Evolutionary conservation across 768 basidiomycete species (phyloP).

Genomic region (Amanita molliuscula): DNA sequence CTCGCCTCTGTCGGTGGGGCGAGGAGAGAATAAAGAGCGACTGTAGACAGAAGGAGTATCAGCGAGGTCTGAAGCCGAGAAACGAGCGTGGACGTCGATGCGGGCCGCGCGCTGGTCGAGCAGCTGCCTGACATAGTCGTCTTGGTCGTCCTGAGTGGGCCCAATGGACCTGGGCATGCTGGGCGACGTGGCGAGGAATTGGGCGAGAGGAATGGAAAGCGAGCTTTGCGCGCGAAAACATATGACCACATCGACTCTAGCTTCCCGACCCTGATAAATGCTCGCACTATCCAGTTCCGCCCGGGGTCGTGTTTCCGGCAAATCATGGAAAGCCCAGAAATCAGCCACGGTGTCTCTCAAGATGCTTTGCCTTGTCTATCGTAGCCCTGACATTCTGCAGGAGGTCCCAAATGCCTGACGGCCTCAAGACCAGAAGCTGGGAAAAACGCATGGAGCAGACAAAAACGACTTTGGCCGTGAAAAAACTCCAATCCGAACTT

Average conservation of each 20-base stretch:
- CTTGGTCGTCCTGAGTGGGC: conserved; percentile 26
- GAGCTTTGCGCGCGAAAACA: background rate
- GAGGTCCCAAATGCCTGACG: conserved; percentile 56
- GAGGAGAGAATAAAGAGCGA: conserved; percentile 47
- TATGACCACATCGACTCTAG: background rate
- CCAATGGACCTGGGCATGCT: conserved; percentile 32
- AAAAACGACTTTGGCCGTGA: conserved; percentile 55
- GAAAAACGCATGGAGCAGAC: conserved; percentile 60
- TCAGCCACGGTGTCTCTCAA: conserved; percentile 37
- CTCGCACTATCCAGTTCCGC: conserved; percentile 41
- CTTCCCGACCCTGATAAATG: background rate
- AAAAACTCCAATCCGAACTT: conserved; percentile 63
- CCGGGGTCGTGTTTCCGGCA: conserved; percentile 59
- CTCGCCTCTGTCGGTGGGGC: conserved; percentile 22
- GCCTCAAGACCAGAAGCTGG: conserved; percentile 59
- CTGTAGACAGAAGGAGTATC: conserved; percentile 69
- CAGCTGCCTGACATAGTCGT: conserved; percentile 38
- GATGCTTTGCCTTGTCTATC: conserved; percentile 2
- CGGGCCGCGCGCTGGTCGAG: conserved; percentile 45
- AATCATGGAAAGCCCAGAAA: conserved; percentile 52
- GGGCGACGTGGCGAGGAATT: conserved; percentile 8
- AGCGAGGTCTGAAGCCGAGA: conserved; percentile 47
- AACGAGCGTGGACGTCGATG: conserved; percentile 36
- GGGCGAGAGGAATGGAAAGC: conserved; percentile 10
- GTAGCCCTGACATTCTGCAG: conserved; percentile 24